Conservation (phyloP, 2,329 filamentous ascomycete genomes). For the Colletotrichum spinosum region DNA sequence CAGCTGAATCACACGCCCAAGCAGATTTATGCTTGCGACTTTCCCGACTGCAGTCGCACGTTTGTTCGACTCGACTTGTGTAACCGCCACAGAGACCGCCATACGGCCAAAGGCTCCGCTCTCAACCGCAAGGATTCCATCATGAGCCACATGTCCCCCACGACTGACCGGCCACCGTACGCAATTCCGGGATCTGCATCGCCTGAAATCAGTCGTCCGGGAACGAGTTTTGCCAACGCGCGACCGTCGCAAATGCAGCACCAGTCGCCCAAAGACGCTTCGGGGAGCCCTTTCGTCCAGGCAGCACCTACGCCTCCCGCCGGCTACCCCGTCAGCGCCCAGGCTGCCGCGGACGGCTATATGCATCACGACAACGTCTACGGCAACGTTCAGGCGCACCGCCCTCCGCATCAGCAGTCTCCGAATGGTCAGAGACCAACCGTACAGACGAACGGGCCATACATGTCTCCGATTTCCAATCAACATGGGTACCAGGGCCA, state of each 20-base stretch:
- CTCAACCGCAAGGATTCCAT: conserved; percentile 79
- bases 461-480: conserved; percentile 64
- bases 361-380: conserved; percentile 54
- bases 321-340: conserved; percentile 43
- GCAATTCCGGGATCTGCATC: conserved; percentile 56
- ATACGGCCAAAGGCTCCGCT: conserved; percentile 82
- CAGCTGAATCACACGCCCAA: conserved; percentile 97
- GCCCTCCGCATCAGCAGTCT: conserved; percentile 51
- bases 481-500: conserved; percentile 62
- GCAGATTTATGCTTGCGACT: conserved; percentile 94
- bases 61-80: conserved; percentile 96
- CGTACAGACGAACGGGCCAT: conserved; percentile 60
- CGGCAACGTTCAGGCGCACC: conserved; percentile 45
- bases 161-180: conserved; percentile 56
- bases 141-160: conserved; percentile 62
- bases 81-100: conserved; percentile 84
- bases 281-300: conserved; percentile 60
- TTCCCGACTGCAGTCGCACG: conserved; percentile 86
- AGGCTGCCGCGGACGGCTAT: conserved; percentile 55
- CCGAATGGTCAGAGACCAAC: conserved; percentile 57
- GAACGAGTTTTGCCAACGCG: conserved; percentile 54
- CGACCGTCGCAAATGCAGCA: conserved; percentile 56
- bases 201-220: conserved; percentile 59
- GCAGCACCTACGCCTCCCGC: conserved; percentile 56
- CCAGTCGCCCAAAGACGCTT: conserved; percentile 57